phyloP scores from a whole-genome alignment of 2,329 filamentous ascomycete genomes.

The Colletotrichum tanaceti region DNA sequence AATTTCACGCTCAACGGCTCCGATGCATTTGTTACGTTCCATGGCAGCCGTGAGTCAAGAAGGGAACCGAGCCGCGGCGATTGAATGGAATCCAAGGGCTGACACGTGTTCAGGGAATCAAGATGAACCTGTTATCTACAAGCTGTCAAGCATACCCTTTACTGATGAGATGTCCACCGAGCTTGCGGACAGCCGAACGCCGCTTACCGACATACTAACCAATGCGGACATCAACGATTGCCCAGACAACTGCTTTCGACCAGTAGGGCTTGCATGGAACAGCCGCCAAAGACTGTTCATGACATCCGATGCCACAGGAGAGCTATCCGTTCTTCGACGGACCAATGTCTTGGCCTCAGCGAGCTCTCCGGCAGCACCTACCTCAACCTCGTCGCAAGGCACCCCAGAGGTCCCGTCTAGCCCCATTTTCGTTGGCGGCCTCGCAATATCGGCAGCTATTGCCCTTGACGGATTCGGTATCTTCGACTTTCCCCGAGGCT shows the following conservation, averaged over 20 bases:
- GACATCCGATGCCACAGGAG: slow-evolving; percentile 64
- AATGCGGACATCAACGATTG: slow-evolving; percentile 64
- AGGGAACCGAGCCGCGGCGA: neutral
- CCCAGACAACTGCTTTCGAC: slow-evolving; percentile 63
- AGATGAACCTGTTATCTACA: slow-evolving; percentile 58
- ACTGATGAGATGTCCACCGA: slow-evolving; percentile 54
- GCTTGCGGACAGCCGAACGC: slow-evolving; percentile 55
- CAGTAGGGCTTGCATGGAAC: slow-evolving; percentile 59
- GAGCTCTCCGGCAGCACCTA: neutral
- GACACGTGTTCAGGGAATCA: slow-evolving; percentile 52
- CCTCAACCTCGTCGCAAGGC: neutral
- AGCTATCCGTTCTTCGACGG: slow-evolving; percentile 60
- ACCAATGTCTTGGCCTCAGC: neutral
- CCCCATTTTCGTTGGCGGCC: neutral
- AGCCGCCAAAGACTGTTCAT: slow-evolving; percentile 61
- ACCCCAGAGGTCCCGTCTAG: neutral
- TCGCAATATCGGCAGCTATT: neutral
- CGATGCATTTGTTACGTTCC: slow-evolving; percentile 70
- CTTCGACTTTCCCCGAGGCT: neutral
- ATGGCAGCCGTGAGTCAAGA: slow-evolving; percentile 67
- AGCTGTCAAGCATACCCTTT: slow-evolving; percentile 57
- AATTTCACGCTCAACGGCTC: slow-evolving; percentile 67
- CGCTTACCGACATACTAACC: slow-evolving; percentile 63
- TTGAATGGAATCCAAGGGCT: slow-evolving; percentile 26
- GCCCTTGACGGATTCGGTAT: neutral